phyloP scores from a whole-genome alignment of 2,329 filamentous ascomycete species.

The Phaeophleospora eucalypticola region DNA sequence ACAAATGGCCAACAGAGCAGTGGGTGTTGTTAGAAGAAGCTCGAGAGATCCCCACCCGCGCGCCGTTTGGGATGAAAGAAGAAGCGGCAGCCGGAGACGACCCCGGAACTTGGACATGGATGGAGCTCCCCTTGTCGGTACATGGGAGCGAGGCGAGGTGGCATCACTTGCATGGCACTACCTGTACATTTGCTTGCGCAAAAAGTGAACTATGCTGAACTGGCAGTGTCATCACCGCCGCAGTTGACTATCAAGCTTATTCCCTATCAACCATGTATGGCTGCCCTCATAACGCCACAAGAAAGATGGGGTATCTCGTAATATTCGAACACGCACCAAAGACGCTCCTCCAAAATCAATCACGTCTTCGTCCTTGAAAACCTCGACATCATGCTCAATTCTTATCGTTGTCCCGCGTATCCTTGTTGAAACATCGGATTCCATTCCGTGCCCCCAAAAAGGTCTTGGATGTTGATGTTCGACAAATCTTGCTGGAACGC shows the following conservation, averaged over 20 bases:
- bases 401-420: constrained; percentile 15
- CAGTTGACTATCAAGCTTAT: too few relatives aligned
- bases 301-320: background rate
- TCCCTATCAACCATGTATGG: too few relatives aligned
- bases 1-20: background rate
- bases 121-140: too few relatives aligned
- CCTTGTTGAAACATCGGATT: constrained; percentile 28
- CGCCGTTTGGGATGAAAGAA: background rate
- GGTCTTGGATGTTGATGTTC: constrained; percentile 35
- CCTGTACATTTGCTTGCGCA: too few relatives aligned
- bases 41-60: background rate
- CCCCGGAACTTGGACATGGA: too few relatives aligned
- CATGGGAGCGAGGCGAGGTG: too few relatives aligned
- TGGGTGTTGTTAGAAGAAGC: constrained; percentile 1
- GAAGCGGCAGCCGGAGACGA: too few relatives aligned
- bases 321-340: background rate
- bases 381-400: too few relatives aligned
- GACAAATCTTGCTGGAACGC: constrained; percentile 27
- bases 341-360: background rate
- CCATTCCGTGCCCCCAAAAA: constrained; percentile 37
- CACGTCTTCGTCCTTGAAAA: background rate
- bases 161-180: too few relatives aligned
- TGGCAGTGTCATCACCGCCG: too few relatives aligned
- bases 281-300: too few relatives aligned
- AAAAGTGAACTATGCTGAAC: too few relatives aligned